A percentile compares a stretch with the other conserved stretches of the same genome.
These are phyloP conservation scores for Mycosphaerella sp. DNA, from an alignment of 2,329 filamentous ascomycete species.

Conservation along the genomic window DNA sequence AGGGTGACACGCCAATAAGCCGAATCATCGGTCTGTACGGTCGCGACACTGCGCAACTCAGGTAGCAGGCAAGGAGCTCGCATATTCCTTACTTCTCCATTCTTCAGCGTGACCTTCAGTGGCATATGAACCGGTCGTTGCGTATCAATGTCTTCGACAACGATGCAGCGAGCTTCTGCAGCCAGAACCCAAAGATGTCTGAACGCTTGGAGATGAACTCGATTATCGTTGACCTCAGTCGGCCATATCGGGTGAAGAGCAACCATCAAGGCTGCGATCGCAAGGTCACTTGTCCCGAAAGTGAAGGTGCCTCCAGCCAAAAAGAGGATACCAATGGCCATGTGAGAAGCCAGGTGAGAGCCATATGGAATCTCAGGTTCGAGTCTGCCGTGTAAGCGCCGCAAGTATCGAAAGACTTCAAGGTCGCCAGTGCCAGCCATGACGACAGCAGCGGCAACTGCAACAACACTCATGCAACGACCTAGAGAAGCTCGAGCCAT, in stretches of 20 bases:
- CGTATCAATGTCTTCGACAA: slow-evolving; percentile 81
- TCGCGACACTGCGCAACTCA: slow-evolving; percentile 57
- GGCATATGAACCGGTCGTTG: slow-evolving; percentile 62
- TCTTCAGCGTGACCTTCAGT: slow-evolving; percentile 26
- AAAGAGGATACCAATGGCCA: slow-evolving; percentile 86
- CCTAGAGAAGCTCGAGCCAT: slow-evolving; percentile 75
- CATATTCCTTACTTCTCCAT: slow-evolving; percentile 30
- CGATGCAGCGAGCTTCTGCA: slow-evolving; percentile 78
- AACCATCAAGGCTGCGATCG: slow-evolving; percentile 76
- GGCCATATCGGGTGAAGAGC: slow-evolving; percentile 95
- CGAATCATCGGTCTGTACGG: slow-evolving; percentile 56
- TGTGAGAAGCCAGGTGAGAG: slow-evolving; percentile 85
- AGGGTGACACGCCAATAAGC: slow-evolving; percentile 77
- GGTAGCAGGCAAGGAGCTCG: slow-evolving; percentile 56
- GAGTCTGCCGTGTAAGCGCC: slow-evolving; percentile 79
- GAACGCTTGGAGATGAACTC: slow-evolving; percentile 90
- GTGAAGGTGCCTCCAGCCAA: slow-evolving; percentile 89
- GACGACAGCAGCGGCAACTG: slow-evolving; percentile 74
- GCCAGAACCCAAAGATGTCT: slow-evolving; percentile 96
- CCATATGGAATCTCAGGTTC: slow-evolving; percentile 83
- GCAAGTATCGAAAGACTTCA: slow-evolving; percentile 72
- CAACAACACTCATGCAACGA: slow-evolving; percentile 85
- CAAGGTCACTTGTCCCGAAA: slow-evolving; percentile 80
- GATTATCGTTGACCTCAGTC: slow-evolving; percentile 82
- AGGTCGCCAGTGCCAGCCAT: slow-evolving; percentile 97